Percentiles rank a stretch among this genome's conserved stretches.
Conservation (phyloP, 495 filamentous ascomycete genomes). For the Hypomontagnella monticulosa region DNA sequence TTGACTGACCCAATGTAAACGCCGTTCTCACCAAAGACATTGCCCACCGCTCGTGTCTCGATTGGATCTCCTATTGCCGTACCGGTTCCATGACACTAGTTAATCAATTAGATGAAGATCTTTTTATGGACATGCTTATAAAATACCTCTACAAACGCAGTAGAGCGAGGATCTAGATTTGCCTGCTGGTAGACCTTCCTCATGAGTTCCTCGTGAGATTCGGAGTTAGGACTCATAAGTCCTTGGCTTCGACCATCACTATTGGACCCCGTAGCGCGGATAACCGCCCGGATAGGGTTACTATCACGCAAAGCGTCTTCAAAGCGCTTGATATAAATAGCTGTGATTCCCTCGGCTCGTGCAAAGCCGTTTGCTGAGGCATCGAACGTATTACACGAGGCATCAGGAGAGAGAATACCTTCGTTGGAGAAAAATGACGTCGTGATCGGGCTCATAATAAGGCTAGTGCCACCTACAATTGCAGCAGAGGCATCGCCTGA, state of each 20-base stretch:
- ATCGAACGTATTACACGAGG: constrained; percentile 50
- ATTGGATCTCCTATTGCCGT: constrained; percentile 51
- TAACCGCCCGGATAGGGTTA: constrained; percentile 62
- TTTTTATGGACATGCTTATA: too few species aligned
- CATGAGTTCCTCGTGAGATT: constrained; percentile 57
- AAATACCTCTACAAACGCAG: constrained; percentile 47
- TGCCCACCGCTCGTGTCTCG: constrained; percentile 47
- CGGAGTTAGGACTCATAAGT: too few species aligned
- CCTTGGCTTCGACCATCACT: constrained; percentile 52
- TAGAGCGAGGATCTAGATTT: constrained; percentile 51
- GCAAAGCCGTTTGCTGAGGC: constrained; percentile 47
- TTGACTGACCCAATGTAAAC: constrained; percentile 58
- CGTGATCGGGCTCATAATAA: constrained; percentile 54
- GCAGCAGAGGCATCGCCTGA: constrained; percentile 53
- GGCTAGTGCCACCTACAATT: constrained; percentile 54
- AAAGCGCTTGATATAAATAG: constrained; percentile 58
- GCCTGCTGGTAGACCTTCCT: constrained; percentile 52
- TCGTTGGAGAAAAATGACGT: constrained; percentile 46
- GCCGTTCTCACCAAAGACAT: constrained; percentile 43
- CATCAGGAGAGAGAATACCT: constrained; percentile 46
- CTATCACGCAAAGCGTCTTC: constrained; percentile 56
- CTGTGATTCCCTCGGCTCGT: constrained; percentile 44
- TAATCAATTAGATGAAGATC: too few species aligned
- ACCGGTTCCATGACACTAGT: constrained; percentile 47
- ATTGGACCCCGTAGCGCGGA: constrained; percentile 60